Percentiles rank a stretch among this genome's conserved stretches.
Evolutionary conservation across 371 early-diverging fungal species (phyloP).

Genomic region (Astathelohania contejeani): DNA sequence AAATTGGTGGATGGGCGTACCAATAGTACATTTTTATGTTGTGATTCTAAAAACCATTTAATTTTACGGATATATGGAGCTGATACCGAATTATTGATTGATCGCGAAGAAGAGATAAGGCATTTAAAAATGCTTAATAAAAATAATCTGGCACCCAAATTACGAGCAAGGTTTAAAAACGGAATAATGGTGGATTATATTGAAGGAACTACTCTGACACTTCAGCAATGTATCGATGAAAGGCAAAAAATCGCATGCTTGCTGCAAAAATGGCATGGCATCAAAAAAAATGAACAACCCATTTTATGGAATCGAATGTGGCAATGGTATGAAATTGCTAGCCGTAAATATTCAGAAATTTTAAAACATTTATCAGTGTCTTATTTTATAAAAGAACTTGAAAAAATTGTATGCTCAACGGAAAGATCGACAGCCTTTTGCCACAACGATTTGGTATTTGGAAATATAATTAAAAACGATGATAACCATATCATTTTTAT

Average conservation of each 20-base stretch:
- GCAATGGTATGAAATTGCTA: conserved; percentile 3
- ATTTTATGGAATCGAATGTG: neutral
- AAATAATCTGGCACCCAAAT: neutral
- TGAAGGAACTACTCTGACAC: neutral
- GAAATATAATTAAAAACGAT: conserved; percentile 1
- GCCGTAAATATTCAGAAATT: neutral
- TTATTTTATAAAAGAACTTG: neutral
- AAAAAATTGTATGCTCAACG: neutral
- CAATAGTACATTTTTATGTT: neutral
- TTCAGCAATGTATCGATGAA: neutral
- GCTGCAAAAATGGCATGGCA: conserved; percentile 2
- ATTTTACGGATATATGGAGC: neutral
- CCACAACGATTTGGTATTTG: conserved; percentile 7
- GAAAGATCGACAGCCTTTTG: neutral
- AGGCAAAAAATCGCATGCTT: neutral
- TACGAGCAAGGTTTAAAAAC: neutral
- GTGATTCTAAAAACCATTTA: neutral
- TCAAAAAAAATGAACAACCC: neutral
- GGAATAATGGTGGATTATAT: conserved; percentile 6
- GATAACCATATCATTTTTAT: conserved; percentile 4
- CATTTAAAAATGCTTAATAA: neutral
- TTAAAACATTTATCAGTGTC: neutral
- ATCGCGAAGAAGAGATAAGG: neutral
- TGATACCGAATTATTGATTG: neutral
- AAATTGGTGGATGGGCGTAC: no score